Base-by-base conservation (phyloP, 2,329 filamentous ascomycete genomes). In the Pseudonectria foliicola region DNA sequence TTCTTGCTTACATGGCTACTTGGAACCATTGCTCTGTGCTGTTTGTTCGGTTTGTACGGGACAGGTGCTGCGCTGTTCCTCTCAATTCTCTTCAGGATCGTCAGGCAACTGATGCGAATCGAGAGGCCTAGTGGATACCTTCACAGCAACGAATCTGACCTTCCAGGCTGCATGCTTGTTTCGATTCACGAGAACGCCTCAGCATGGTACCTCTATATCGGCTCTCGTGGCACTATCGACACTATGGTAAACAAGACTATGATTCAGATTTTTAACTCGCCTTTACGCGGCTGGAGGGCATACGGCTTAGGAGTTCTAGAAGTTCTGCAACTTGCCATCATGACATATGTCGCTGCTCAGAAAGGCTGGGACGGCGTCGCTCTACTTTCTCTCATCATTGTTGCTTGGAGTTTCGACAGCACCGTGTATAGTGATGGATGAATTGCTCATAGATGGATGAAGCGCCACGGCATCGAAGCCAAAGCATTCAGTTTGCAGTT, bases 201-300 rank as follows among this genome's bases (percentile, higher is more conserved):
- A n/a, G 49, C 45, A 13, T 55, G 52, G 52, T 39, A 50, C 28
- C 38, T 54, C 7, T 53, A 44, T 29, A 45, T 49, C 24, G 50
- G 52, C 10, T 49, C 53, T 27, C 43, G 50, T n/a, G 48, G 35
- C 12, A 39, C 53, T 5, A 42, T 48, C 12, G 52, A 55, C 30
- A 49, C 39, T 8, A 23, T 54, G 4, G 39, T 54, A 13, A 55
- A 55, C 33, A 55, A 55, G 33, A 44, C 50, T n/a, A 53, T 55
- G 52, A 29, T 53, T 13, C 26, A 28, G n/a, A 11, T n/a, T 13
- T 11, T 28, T 13, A 28, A 28, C 12, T 28, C 26, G 7, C 26
- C 26, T 28, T 13, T 28, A 13, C 12, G 26, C 14, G 26, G n/a
- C n/a, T 28, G 26, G 26, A 11, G 14, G n/a, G 26, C 7, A 11